These are phyloP conservation scores for Parathielavia appendiculata DNA, from an alignment of 495 filamentous ascomycete genomes.

Conservation along the genomic window DNA sequence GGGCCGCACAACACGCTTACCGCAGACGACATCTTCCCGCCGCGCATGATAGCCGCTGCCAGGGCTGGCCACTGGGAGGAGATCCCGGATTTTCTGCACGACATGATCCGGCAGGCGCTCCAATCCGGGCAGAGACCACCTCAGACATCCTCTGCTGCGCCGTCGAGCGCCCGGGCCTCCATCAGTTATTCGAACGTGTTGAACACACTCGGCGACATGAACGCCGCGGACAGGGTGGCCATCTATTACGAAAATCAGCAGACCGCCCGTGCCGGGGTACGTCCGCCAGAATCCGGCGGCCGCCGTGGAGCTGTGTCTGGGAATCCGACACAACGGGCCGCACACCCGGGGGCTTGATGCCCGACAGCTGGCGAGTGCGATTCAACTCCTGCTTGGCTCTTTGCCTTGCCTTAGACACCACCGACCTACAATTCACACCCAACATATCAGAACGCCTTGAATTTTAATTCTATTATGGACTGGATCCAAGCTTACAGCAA, in stretches of 20 bases:
- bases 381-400: not conserved
- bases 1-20: conserved; percentile 26
- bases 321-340: not conserved
- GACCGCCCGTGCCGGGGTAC: not conserved
- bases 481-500: conserved; percentile 10
- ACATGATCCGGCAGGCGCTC: conserved; percentile 40
- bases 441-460: conserved; percentile 3
- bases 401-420: not conserved
- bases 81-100: conserved; percentile 46
- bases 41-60: conserved; percentile 41
- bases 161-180: conserved; percentile 4
- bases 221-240: conserved; percentile 1
- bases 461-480: conserved; percentile 13
- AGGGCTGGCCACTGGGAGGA: conserved; percentile 49
- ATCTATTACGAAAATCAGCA: conserved; percentile 15
- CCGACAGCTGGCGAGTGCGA: not conserved
- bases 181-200: conserved; percentile 14
- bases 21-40: conserved; percentile 39
- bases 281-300: not conserved
- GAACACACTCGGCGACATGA: conserved; percentile 1
- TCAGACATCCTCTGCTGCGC: conserved; percentile 7
- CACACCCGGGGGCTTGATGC: conserved; percentile 4
- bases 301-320: not conserved
- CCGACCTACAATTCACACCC: not conserved
- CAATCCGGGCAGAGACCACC: conserved; percentile 16